Evolutionary conservation across 2,329 filamentous ascomycete genomes (phyloP), one percentile per base, ranked within the genome.

Genomic region (Diplodia seriata): DNA sequence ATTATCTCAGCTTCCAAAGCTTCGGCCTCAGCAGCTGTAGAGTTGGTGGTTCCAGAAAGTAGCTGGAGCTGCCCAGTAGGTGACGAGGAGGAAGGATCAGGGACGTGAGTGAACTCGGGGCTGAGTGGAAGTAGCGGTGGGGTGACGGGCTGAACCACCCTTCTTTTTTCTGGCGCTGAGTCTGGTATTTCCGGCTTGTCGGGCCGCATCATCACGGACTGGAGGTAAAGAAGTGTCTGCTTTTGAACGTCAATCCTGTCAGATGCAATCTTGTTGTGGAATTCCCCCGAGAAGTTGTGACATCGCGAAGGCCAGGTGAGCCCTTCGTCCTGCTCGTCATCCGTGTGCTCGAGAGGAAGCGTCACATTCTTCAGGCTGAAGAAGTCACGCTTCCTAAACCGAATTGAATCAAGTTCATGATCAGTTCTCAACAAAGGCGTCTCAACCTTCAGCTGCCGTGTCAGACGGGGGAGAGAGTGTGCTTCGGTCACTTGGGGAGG

Each of bases 121-220:
- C 81, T 81, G 3, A 80, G 67, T 20, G 83, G 81, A 20, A 85
- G 75, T 9, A 86, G 71, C 4, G 82, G 82, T n/a, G 84, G 84
- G 2, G 82, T 81, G n/a, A 84, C 12, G 18, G 76, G 76, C 18
- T 68, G 40, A 31, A 29, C 20, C 9, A 5, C 9, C 36, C 7
- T 14, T 11, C 1, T 31, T 12, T 33, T 36, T 8, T 15, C 3
- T 4, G 7, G 40, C 1, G 26, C 14, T 2, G 40, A 9, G 8
- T 62, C 57, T 49, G 57, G 40, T 15, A 5, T 23, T 2, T 50
- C 26, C 15, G 26, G 26, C 23, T 14, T 49, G 4, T 18, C 14
- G 4, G 57, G 57, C 14, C 18, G 57, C 9, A 11, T 33, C 8
- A 11, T 11, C 2, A 62, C 18, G 1, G 57, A 62, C 47, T 81